Evolutionary conservation across 1,139 yeast species (phyloP).

Genomic region (Martiniozyma asiatica): DNA sequence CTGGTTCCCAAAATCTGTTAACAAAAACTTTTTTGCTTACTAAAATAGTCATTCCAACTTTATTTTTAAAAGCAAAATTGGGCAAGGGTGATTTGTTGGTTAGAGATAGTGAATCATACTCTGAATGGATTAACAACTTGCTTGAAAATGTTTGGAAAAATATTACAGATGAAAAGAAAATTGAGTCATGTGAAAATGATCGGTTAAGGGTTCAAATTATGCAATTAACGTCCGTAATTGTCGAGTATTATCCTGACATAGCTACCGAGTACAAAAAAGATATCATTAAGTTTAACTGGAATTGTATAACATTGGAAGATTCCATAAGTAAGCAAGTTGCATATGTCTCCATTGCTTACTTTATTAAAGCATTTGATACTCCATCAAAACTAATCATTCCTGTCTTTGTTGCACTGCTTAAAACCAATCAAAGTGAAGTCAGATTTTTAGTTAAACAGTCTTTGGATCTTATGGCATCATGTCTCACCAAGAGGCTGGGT

Average conservation of each 20-base stretch:
- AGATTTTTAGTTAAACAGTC: conserved; percentile 79
- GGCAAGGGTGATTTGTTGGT: conserved; percentile 43
- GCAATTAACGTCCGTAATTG: conserved; percentile 68
- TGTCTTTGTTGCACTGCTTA: conserved; percentile 78
- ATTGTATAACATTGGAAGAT: conserved; percentile 81
- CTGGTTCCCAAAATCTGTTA: too few species aligned
- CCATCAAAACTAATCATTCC: conserved; percentile 84
- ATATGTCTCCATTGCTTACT: conserved; percentile 76
- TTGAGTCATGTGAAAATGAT: conserved; percentile 60
- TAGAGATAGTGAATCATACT: conserved; percentile 21
- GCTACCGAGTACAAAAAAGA: conserved; percentile 68
- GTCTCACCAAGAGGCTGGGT: conserved; percentile 62
- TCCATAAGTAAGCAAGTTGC: conserved; percentile 87
- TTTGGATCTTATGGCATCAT: conserved; percentile 81
- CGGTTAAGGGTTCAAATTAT: conserved; percentile 65
- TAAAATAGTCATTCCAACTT: conserved; percentile 52
- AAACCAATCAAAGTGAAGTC: conserved; percentile 81
- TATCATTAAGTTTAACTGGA: conserved; percentile 90
- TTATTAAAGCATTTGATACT: conserved; percentile 81
- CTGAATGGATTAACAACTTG: conserved; percentile 54
- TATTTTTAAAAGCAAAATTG: conserved; percentile 43
- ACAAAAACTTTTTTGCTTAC: conserved; percentile 56
- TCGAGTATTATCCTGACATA: conserved; percentile 53
- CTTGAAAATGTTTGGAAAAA: conserved; percentile 67
- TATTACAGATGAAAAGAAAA: conserved; percentile 22